Evolutionary conservation across 257 asterid species (phyloP).

Genomic region (Gynochthodes officinalis): DNA sequence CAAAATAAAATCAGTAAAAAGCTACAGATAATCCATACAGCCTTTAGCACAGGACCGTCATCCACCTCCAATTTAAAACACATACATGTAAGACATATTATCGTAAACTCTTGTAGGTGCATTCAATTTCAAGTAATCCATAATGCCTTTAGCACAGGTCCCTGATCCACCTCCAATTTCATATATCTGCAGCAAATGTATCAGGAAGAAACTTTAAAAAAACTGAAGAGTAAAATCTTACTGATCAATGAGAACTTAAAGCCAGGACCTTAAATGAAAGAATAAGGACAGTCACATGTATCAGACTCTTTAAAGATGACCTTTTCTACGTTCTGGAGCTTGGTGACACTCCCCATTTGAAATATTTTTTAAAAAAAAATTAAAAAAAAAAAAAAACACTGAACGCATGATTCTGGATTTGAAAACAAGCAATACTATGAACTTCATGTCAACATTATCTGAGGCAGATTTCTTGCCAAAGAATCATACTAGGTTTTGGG

Average conservation of each 20-base stretch:
- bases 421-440: background rate
- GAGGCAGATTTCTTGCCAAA: background rate
- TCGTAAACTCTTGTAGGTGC: slow-evolving; percentile 94
- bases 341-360: background rate
- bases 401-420: background rate
- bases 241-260: background rate
- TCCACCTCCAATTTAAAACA: slow-evolving; percentile 87
- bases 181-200: slow-evolving; percentile 59
- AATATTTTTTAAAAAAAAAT: too few relatives aligned
- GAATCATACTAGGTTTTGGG: background rate
- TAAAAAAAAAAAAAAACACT: background rate
- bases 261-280: background rate
- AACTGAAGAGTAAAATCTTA: background rate
- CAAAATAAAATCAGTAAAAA: background rate
- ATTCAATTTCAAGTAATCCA: slow-evolving; percentile 90
- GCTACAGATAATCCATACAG: slow-evolving; percentile 66
- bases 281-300: background rate
- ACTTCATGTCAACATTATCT: too few relatives aligned
- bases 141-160: slow-evolving; percentile 93
- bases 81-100: slow-evolving; percentile 81
- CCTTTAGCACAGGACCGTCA: slow-evolving; percentile 94
- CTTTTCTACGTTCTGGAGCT: background rate
- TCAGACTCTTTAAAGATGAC: background rate
- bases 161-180: slow-evolving; percentile 99
- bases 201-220: background rate